Evolutionary conservation across 2,329 filamentous ascomycete genomes (phyloP).

Genomic region (Aspergillus sp.): DNA sequence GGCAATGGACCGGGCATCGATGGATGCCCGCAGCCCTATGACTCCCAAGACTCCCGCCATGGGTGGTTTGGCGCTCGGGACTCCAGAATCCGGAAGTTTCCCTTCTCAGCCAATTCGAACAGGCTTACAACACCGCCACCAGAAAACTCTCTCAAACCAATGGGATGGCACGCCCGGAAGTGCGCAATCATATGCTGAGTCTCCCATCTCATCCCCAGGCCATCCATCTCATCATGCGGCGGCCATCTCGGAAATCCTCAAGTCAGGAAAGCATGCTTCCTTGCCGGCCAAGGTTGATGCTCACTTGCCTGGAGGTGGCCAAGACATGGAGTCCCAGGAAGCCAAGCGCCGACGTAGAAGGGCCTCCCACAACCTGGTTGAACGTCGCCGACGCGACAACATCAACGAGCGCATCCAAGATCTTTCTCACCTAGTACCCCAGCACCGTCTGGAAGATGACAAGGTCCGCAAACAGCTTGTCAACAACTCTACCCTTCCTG

Average conservation of each 20-base stretch:
- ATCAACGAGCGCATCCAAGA: constrained; percentile 99
- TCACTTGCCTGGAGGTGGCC: constrained; percentile 40
- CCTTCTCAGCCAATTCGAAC: constrained; percentile 76
- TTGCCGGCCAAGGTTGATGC: constrained; percentile 81
- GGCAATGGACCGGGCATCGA: constrained; percentile 69
- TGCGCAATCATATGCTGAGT: constrained; percentile 76
- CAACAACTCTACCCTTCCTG: constrained; percentile 86
- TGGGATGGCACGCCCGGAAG: constrained; percentile 88
- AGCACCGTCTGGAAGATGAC: constrained; percentile 91
- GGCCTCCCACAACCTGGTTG: constrained; percentile 94
- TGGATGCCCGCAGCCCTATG: constrained; percentile 74
- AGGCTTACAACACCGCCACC: constrained; percentile 62
- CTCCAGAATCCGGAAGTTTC: constrained; percentile 70
- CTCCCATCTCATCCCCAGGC: constrained; percentile 78
- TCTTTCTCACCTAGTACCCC: constrained; percentile 86
- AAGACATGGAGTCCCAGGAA: constrained; percentile 75
- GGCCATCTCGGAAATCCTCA: constrained; percentile 85
- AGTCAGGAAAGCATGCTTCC: constrained; percentile 78
- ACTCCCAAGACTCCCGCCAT: constrained; percentile 83
- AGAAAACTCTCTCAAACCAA: constrained; percentile 82
- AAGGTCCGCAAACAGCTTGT: constrained; percentile 93
- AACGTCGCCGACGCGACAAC: constrained; percentile 91
- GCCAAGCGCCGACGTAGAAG: constrained; percentile 87
- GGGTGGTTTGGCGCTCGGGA: constrained; percentile 68
- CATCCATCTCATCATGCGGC: constrained; percentile 61